These are phyloP conservation scores for Triticum dicoccoides DNA, from an alignment of 176 grass and related monocot species.

Conservation along the genomic window DNA sequence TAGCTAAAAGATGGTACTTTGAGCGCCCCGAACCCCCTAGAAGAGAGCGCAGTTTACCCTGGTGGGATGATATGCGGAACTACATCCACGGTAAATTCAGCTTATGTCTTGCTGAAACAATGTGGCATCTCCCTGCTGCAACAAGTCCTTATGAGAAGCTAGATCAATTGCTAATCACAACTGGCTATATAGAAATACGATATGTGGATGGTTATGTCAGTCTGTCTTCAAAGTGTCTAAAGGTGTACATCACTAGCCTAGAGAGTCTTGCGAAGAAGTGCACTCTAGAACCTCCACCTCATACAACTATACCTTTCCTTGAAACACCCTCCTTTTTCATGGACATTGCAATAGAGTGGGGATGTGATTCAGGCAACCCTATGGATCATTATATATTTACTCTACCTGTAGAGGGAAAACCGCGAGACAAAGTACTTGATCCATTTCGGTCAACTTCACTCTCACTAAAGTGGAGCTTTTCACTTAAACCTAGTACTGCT, in stretches of 20 bases:
- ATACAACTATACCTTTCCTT: slow-evolving; percentile 69
- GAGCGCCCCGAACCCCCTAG: slow-evolving; percentile 56
- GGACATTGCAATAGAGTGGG: slow-evolving; percentile 92
- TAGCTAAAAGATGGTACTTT: slow-evolving; percentile 73
- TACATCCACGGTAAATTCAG: slow-evolving; percentile 85
- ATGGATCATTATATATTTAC: slow-evolving; percentile 89
- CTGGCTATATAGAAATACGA: slow-evolving; percentile 73
- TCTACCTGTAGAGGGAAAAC: slow-evolving; percentile 83
- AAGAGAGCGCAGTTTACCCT: slow-evolving; percentile 90
- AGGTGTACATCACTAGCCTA: slow-evolving; percentile 68
- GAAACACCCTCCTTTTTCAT: slow-evolving; percentile 65
- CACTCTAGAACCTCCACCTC: slow-evolving; percentile 64
- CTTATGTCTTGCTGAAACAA: slow-evolving; percentile 63
- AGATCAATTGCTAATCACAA: slow-evolving; percentile 66
- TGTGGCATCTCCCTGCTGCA: slow-evolving; percentile 77
- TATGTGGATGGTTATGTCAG: slow-evolving; percentile 84
- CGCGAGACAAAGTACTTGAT: slow-evolving; percentile 72
- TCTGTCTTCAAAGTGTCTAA: slow-evolving; percentile 59
- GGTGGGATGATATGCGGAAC: slow-evolving; percentile 99
- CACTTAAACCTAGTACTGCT: slow-evolving; percentile 58
- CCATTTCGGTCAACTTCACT: slow-evolving; percentile 94
- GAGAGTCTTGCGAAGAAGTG: slow-evolving; percentile 71
- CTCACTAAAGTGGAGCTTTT: slow-evolving; percentile 92
- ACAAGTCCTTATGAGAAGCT: slow-evolving; percentile 80
- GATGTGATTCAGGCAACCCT: slow-evolving; percentile 85